These are phyloP conservation scores for Urtica urens DNA, from an alignment of 306 rosid genomes.

Conservation along the genomic window DNA sequence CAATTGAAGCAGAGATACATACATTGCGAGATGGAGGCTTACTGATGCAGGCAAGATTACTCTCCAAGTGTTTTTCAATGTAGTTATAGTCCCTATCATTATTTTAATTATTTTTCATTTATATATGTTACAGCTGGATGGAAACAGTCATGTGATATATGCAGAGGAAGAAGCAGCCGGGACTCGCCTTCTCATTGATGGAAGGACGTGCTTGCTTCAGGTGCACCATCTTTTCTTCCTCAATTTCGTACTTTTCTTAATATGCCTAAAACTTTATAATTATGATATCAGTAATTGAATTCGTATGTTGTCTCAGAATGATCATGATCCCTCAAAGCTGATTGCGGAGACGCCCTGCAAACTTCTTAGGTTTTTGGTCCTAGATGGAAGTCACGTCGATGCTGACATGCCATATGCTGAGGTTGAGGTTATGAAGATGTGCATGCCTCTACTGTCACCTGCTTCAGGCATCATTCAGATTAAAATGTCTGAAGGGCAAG, in stretches of 20 bases:
- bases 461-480: constrained; percentile 87
- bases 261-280: not conserved
- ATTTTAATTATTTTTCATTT: constrained; percentile 15
- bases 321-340: constrained; percentile 91
- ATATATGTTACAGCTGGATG: constrained; percentile 65
- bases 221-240: constrained; percentile 26
- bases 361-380: constrained; percentile 68
- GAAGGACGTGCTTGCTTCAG: constrained; percentile 99
- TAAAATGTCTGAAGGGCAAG: constrained; percentile 91
- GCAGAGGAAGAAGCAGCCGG: constrained; percentile 99
- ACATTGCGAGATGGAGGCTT: constrained; percentile 97
- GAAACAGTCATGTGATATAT: constrained; percentile 94
- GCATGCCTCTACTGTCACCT: constrained; percentile 99
- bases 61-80: constrained; percentile 12
- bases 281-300: constrained; percentile 19
- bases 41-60: constrained; percentile 85
- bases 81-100: not conserved
- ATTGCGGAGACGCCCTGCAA: constrained; percentile 98
- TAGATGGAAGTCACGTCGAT: constrained; percentile 66
- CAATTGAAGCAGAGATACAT: constrained; percentile 91
- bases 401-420: constrained; percentile 92
- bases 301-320: constrained; percentile 51
- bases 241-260: constrained; percentile 4
- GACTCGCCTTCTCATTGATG: constrained; percentile 96
- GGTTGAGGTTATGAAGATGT: constrained; percentile 99